phyloP scores from a whole-genome alignment of 2,329 filamentous ascomycete genomes.

The Xylaria sp. region DNA sequence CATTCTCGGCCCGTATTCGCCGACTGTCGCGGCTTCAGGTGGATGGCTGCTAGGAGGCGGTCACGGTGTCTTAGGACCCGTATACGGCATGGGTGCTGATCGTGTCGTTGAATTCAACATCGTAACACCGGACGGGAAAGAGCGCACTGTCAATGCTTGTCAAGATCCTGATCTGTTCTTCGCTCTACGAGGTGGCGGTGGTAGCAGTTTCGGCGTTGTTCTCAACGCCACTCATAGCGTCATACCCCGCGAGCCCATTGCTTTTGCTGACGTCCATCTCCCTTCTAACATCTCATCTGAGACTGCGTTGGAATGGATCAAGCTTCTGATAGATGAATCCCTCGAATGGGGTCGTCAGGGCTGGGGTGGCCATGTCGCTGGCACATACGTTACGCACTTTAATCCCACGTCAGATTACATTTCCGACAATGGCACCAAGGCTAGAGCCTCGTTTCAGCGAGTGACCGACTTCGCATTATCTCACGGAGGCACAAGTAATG shows the following conservation, averaged over 20 bases:
- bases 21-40: slow-evolving; percentile 34
- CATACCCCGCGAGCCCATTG: slow-evolving; percentile 37
- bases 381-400: slow-evolving; percentile 39
- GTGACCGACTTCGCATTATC: slow-evolving; percentile 38
- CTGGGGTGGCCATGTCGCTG: slow-evolving; percentile 41
- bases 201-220: slow-evolving; percentile 63
- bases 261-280: slow-evolving; percentile 39
- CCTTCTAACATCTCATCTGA: slow-evolving; percentile 38
- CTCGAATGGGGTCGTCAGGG: slow-evolving; percentile 38
- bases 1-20: slow-evolving; percentile 38
- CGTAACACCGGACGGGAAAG: slow-evolving; percentile 56
- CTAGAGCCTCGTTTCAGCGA: slow-evolving; percentile 31
- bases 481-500: slow-evolving; percentile 37
- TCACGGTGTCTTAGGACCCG: slow-evolving; percentile 36
- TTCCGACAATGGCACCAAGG: slow-evolving; percentile 36
- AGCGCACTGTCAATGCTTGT: slow-evolving; percentile 55
- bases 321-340: slow-evolving; percentile 37
- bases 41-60: slow-evolving; percentile 40
- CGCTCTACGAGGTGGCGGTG: slow-evolving; percentile 49
- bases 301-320: slow-evolving; percentile 37
- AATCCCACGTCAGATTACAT: slow-evolving; percentile 36
- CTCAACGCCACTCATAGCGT: slow-evolving; percentile 40
- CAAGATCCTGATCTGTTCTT: slow-evolving; percentile 56
- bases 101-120: slow-evolving; percentile 58
- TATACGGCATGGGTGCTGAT: slow-evolving; percentile 61